Evolutionary conservation across 352 stramenopile species (phyloP).

Genomic region (Globisporangium irregulare): DNA sequence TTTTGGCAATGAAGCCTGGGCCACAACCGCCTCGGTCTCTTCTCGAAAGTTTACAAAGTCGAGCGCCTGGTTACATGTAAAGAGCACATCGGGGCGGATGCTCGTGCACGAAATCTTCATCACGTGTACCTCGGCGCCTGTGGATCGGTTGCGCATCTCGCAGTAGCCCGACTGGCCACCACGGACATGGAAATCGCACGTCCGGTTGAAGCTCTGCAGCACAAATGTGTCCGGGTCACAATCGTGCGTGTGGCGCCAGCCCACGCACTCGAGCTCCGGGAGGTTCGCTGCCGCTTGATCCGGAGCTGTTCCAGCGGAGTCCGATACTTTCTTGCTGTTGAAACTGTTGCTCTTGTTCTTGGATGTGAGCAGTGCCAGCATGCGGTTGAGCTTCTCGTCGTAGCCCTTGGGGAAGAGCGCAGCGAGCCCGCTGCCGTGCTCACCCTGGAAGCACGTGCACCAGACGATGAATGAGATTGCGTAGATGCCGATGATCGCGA

Average conservation of each 20-base stretch:
- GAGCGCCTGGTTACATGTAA: conserved; percentile 40
- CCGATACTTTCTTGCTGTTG: background rate
- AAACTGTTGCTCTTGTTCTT: background rate
- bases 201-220: conserved; percentile 29
- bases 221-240: conserved; percentile 32
- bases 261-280: conserved; percentile 28
- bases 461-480: conserved; percentile 20
- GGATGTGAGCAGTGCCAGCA: conserved; percentile 11
- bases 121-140: conserved; percentile 32
- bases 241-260: conserved; percentile 49
- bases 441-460: conserved; percentile 14
- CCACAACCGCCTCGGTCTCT: conserved; percentile 7
- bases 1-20: background rate
- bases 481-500: conserved; percentile 21
- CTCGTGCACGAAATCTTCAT: conserved; percentile 38
- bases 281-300: background rate
- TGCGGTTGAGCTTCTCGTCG: conserved; percentile 19
- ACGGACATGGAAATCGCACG: conserved; percentile 37
- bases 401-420: conserved; percentile 16
- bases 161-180: conserved; percentile 48
- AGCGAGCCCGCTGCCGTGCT: background rate
- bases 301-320: background rate
- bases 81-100: conserved; percentile 31
- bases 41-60: conserved; percentile 39
- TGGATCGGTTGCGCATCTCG: conserved; percentile 33